Evolutionary conservation across 2,329 filamentous ascomycete genomes (phyloP), one percentile per base, ranked within the genome.

Genomic region (Penicillium fuscoglaucum): DNA sequence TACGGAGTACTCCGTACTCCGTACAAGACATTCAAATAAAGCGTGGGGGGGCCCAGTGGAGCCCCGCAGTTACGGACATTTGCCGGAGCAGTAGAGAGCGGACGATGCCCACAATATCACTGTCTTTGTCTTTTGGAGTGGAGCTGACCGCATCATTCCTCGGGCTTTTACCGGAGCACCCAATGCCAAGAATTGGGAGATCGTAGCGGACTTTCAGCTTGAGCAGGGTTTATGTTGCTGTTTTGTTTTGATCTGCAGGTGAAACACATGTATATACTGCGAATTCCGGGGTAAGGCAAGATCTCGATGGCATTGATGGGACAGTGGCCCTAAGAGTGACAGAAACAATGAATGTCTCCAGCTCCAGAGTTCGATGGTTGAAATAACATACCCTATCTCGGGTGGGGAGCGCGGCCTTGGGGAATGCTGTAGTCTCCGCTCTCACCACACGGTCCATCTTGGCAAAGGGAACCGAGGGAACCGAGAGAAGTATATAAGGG

Each of bases 141-240:
- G 41, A 43, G 40, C 15, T 26, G 13, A 43, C 13, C 15, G 41
- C 41, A 43, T 26, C 41, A 26, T 55, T 51, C 48, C 29, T 57
- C 60, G 60, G 60, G 24, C 17, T 49, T 60, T 62, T 55, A 35
- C 43, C 60, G 60, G 58, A 47, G 24, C 7, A 46, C 26, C 55
- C 8, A 40, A 49, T 52, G 45, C 33, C 29, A 45, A 44, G 31
- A 6, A 33, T 33, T 33, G 43, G 31, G 13, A 24, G 37, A 33
- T 52, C 33, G 29, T 33, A 33, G 31, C 6, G 37, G 9, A 9
- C 5, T 21, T 52, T 43, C 44, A 26, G 35, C 37, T 44, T 39
- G 41, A 24, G 33, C 41, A 26, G 43, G 17, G 49, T 39, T 48
- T 43, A 52, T 39, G 13, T 24, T 19, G 15, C 7, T 52, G 5